These are phyloP conservation scores for Zarea fungicola DNA, from an alignment of 2,329 filamentous ascomycete species.

Conservation along the genomic window DNA sequence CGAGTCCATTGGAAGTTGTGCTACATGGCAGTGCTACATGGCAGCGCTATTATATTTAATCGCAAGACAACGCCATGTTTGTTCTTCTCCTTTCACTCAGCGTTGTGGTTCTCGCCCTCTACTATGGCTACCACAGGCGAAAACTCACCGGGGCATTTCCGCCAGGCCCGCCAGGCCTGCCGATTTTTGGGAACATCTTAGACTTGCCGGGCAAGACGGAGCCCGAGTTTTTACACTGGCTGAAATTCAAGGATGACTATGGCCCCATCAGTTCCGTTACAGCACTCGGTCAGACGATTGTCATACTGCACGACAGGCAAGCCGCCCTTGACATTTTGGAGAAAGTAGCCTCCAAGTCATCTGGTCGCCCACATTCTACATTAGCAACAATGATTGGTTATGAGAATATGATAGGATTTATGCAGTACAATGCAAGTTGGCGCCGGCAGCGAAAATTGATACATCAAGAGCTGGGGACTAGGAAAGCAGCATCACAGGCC, in stretches of 20 bases:
- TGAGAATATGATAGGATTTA: conserved; percentile 16
- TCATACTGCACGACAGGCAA: conserved; percentile 32
- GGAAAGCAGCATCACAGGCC: conserved; percentile 10
- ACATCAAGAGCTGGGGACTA: conserved; percentile 26
- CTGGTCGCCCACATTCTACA: conserved; percentile 21
- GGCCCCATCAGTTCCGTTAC: conserved; percentile 33
- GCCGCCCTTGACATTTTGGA: conserved; percentile 30
- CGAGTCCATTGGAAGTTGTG: too few species aligned
- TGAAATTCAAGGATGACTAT: conserved; percentile 30
- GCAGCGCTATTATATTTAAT: too few species aligned
- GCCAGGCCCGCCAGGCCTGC: conserved; percentile 40
- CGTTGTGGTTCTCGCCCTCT: too few species aligned
- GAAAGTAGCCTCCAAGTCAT: conserved; percentile 25
- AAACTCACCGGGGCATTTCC: too few species aligned
- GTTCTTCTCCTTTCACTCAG: too few species aligned
- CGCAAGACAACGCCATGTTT: too few species aligned
- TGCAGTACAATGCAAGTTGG: conserved; percentile 19
- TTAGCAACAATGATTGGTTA: conserved; percentile 27
- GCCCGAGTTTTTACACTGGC: conserved; percentile 32
- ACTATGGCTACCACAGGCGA: too few species aligned
- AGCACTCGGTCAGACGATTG: conserved; percentile 30
- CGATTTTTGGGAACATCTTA: conserved; percentile 41
- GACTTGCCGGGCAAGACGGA: conserved; percentile 36
- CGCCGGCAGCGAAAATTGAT: conserved; percentile 22
- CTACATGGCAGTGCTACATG: too few species aligned